Evolutionary conservation across 495 filamentous ascomycete species (phyloP), one percentile per base, ranked within the genome.

Genomic region (Aspergillus nanangensis): DNA sequence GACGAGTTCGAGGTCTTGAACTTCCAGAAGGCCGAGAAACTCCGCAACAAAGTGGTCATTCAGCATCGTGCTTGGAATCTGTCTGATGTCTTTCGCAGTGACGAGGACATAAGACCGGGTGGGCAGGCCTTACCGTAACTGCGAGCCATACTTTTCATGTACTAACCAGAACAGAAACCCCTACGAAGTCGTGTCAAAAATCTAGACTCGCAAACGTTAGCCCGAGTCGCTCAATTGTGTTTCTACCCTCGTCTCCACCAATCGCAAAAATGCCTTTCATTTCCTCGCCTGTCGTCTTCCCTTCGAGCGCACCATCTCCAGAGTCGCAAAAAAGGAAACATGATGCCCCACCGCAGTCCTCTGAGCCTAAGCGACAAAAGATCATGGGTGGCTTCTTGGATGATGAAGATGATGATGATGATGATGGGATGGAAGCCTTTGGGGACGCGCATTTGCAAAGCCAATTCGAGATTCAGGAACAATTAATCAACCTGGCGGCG

Each of bases 1-100:
- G 80, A 84, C 71, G 82, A 87, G 31, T 45, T 87, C 39, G 79
- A 82, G 53, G 80, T 79, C 15, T 64, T 84, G 20, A 57, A 80
- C 42, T 50, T 69, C 3, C 55, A 74, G 31, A 60, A 69, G n/a
- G 56, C 63, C 35, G 80, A 86, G 49, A 71, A 65, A 36, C 69
- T 69, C 20, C 66, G 62, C 40, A 77, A 82, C 50, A 78, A 68
- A 43, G 69, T 82, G 23, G 81, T 86, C 10, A 84, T 87, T 34
- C 82, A 82, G 52, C 77, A 86, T 54, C 70, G 83, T 22, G 63
- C 72, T 29, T 83, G 79, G 75, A 67, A 76, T 43, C 53, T 75
- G 13, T 67, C 65, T 15, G 81, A 85, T 48, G 70, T 75, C 8
- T 87, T 86, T 60, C 70, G 76, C 41, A 86, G 80, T 48, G 81